Base-by-base conservation (phyloP, 192 early-diverging fungal species). In the Entomortierella beljakovae region DNA sequence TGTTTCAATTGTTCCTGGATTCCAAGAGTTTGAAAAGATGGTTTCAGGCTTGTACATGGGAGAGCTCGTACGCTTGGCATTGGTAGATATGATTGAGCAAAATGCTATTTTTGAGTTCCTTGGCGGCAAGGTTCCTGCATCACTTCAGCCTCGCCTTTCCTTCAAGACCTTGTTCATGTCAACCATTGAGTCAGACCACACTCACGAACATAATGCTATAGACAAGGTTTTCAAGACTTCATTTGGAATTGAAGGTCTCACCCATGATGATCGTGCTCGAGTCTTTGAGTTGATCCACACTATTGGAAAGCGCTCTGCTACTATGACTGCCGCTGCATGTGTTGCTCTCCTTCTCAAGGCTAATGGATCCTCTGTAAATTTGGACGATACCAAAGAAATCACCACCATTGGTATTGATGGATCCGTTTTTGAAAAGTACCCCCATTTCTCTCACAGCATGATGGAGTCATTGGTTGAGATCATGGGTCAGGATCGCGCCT, bases 21-120 rank as follows among this genome's bases (percentile, higher is more conserved):
- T 92, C 80, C 97, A 97, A 77, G 90, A 90, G 16, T 98, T 93
- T 83, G 98, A 99, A 83, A 99, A 98, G 86, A 94, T 97, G 90
- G 91, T 98, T 61, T 95, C 95, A 35, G 97, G 96, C 71, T 88
- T 93, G 76, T 99, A 97, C 70, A 81, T 99, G 68, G 96, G 97
- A 64, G 98, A 99, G 82, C 80, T 99, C 35, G 90, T 89, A 10
- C 91, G 97, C 31, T 84, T 93, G 74, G 85, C 92, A 32, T 64
- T 94, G 29, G 80, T 95, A 49, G 95, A 98, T 83, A 86, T 97
- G 65, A 89, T 95, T 55, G 85, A 93, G 64, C 89, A 89, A 61
- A 89, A 92, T 35, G 81, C 94, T 32, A 81, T 99, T 26, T 91
- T 92, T 52, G 87, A 90, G 49, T 82, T 96, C 35, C 95, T 97